Evolutionary conservation across 2,329 filamentous ascomycete species (phyloP), one percentile per base, ranked within the genome.

Genomic region (Penicillium crustosum): DNA sequence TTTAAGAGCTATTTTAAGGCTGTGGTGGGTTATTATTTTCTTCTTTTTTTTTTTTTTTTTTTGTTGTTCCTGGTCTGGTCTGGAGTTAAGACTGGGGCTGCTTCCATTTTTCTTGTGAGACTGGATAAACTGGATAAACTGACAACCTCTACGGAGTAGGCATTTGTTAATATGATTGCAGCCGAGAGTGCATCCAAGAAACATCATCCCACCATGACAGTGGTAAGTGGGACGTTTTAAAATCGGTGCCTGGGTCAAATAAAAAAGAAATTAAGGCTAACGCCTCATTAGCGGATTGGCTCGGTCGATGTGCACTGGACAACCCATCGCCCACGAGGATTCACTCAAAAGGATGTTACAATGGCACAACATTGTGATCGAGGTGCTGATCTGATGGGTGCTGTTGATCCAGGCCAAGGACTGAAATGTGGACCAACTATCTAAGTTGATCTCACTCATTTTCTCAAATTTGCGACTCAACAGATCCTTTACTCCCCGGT

Each of bases 261-360:
- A 49, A 31, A 58, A 23, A 45, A 35, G 31, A 52, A 44, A 49
- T 55, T 39, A 58, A 56, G 35, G 48, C 59, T 69, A 33, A 64
- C 31, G 21, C 31, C 51, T 17, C 25, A 17, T 53, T 52, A 75
- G 72, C 66, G 71, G 47, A 66, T 74, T 58, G 73, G 73, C 7
- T 73, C 72, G 2, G 73, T 76, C 38, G 69, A 73, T 59, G 64
- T 75, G 53, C 69, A 75, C 65, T 77, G 75, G 75, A 76, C 74
- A 17, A 77, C 75, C 42, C 74, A 77, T 65, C 61, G 64, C 21
- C 75, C 74, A 7, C 72, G 69, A n/a, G 75, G 75, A 25, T 67
- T 77, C 25, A 72, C 73, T 10, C 58, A 66, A 29, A 75, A 76
- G 58, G 75, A 77, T 56, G 63, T 71, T 31, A 60, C 61, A 4